Conservation (phyloP, 495 filamentous ascomycete species). For the Aeminium ludgeri region DNA sequence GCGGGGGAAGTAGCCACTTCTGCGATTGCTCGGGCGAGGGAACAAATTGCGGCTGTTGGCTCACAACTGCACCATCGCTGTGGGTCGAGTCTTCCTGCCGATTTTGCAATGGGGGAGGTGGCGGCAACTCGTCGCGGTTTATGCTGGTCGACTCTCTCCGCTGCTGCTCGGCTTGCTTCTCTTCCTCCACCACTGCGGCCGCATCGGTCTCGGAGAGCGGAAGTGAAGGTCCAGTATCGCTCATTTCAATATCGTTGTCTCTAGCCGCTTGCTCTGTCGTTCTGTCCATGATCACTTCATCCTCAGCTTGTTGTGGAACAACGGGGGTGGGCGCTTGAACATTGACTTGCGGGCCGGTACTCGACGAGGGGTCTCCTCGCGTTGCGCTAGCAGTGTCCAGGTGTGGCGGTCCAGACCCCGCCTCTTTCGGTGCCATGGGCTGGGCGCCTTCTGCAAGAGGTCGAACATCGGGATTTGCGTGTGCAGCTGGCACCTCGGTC, state of each 20-base stretch:
- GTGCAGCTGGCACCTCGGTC: constrained; percentile 10
- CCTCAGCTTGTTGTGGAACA: constrained; percentile 20
- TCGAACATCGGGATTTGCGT: constrained; percentile 3
- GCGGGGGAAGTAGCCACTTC: constrained; percentile 64
- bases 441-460: background rate
- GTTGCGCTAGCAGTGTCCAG: constrained; percentile 4
- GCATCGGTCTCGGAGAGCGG: constrained; percentile 24
- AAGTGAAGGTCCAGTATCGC: constrained; percentile 30
- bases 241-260: constrained; percentile 48
- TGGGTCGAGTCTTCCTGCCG: constrained; percentile 18
- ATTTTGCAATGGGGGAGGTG: constrained; percentile 18
- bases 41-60: constrained; percentile 13
- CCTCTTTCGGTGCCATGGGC: constrained; percentile 1
- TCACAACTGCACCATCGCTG: constrained; percentile 4
- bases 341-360: constrained; percentile 14
- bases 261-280: constrained; percentile 29
- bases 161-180: background rate
- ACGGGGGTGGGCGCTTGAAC: constrained; percentile 25
- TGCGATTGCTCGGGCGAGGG: constrained; percentile 29
- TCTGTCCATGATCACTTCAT: constrained; percentile 28
- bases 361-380: background rate
- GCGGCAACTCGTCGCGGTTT: constrained; percentile 20
- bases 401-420: constrained; percentile 15
- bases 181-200: constrained; percentile 11
- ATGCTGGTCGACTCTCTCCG: background rate